Conservation (phyloP, 495 filamentous ascomycete species). For the Pyronema domesticum region DNA sequence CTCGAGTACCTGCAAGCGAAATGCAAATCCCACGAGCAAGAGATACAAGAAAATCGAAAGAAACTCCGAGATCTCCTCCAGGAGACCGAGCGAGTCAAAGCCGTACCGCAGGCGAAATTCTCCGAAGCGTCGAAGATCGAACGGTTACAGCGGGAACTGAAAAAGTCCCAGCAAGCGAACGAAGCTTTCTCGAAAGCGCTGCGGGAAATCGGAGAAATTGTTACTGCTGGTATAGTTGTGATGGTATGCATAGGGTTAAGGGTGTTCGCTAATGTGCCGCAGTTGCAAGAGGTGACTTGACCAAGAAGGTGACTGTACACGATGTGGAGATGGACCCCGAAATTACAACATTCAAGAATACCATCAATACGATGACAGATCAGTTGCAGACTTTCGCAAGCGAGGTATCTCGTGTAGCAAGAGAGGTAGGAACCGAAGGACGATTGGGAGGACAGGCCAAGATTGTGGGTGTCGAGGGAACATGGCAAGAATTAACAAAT, state of each 20-base stretch:
- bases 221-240: slow-evolving; percentile 22
- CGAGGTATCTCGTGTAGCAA: slow-evolving; percentile 88
- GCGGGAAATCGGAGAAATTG: slow-evolving; percentile 86
- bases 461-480: slow-evolving; percentile 87
- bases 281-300: slow-evolving; percentile 87
- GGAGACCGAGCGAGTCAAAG: slow-evolving; percentile 43
- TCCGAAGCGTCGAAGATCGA: slow-evolving; percentile 38
- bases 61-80: slow-evolving; percentile 35
- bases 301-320: slow-evolving; percentile 94
- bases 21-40: slow-evolving; percentile 33
- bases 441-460: slow-evolving; percentile 91
- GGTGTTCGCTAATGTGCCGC: slow-evolving; percentile 27
- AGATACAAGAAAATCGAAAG: slow-evolving; percentile 27
- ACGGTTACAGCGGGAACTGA: slow-evolving; percentile 70
- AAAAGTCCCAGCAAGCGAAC: slow-evolving; percentile 94
- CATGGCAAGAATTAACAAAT: slow-evolving; percentile 93
- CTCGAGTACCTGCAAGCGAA: slow-evolving; percentile 32
- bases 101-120: slow-evolving; percentile 41
- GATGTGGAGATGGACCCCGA: slow-evolving; percentile 96
- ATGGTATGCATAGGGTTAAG: not conserved
- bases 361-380: slow-evolving; percentile 97
- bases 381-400: slow-evolving; percentile 94
- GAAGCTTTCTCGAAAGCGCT: slow-evolving; percentile 96
- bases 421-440: slow-evolving; percentile 94
- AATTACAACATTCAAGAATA: slow-evolving; percentile 97